Conservation (phyloP, 345 rosid species). For the Brassica carinata region DNA sequence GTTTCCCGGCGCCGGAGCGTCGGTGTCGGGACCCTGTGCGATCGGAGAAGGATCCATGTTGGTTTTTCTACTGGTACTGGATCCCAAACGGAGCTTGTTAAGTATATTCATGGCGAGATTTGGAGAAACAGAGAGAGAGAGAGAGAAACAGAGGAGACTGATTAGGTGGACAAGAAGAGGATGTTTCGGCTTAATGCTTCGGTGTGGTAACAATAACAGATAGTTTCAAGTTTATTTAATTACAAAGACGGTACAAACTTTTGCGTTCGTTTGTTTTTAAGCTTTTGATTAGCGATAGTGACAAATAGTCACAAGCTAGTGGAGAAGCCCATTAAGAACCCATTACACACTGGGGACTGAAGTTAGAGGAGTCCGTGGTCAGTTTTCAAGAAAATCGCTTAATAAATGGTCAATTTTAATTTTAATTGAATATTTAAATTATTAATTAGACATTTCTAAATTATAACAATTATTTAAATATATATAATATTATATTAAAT, state of each 20-base stretch:
- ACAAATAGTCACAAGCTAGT: neutral
- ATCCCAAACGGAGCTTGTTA: slow-evolving; percentile 78
- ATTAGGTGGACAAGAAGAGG: neutral
- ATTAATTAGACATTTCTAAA: too few relatives aligned
- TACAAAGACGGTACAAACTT: neutral
- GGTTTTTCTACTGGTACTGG: slow-evolving; percentile 42
- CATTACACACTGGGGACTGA: neutral
- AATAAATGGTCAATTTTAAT: too few relatives aligned
- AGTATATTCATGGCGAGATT: slow-evolving; percentile 72
- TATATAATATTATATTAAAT: too few relatives aligned
- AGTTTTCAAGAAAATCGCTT: too few relatives aligned
- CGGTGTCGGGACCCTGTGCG: slow-evolving; percentile 74
- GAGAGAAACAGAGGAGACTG: neutral
- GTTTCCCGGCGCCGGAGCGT: slow-evolving; percentile 72
- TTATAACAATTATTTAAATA: too few relatives aligned
- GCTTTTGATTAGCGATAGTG: neutral
- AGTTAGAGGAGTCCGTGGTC: neutral
- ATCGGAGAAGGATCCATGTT: slow-evolving; percentile 60
- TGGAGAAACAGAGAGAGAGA: slow-evolving; percentile 13
- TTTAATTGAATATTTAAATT: too few relatives aligned
- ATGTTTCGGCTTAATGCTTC: neutral
- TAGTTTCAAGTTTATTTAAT: too few relatives aligned
- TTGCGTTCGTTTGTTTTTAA: neutral
- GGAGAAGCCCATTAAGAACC: neutral
- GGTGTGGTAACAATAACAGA: too few relatives aligned